Evolutionary conservation across 225 moss, liverwort and hornwort genomes (phyloP).

Genomic region (Pseudoscleropodium purum): DNA sequence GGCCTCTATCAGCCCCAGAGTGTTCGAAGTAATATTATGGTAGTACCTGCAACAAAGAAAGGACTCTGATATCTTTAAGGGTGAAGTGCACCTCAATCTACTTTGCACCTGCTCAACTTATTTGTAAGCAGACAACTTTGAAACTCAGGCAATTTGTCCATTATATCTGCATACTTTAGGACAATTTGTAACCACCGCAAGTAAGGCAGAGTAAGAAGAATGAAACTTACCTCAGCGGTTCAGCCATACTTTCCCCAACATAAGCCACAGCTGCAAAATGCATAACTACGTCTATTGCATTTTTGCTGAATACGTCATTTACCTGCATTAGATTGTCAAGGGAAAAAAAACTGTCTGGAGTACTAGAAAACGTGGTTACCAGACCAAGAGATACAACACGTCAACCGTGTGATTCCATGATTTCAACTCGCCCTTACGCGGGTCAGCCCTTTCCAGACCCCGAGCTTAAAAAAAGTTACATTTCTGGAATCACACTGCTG

Average conservation of each 20-base stretch:
- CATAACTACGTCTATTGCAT: constrained; percentile 84
- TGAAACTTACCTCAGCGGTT: constrained; percentile 55
- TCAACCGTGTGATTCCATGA: neutral
- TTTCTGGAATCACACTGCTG: neutral
- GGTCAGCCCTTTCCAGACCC: neutral
- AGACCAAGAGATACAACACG: neutral
- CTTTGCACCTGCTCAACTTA: neutral
- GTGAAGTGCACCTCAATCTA: neutral
- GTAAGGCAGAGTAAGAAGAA: neutral
- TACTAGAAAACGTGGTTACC: neutral
- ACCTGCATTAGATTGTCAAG: constrained; percentile 57
- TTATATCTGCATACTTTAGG: neutral
- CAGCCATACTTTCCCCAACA: constrained; percentile 87
- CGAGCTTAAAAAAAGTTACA: neutral
- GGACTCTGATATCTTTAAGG: neutral
- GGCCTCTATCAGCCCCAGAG: constrained; percentile 67
- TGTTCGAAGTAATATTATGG: constrained; percentile 88
- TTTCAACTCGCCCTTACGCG: neutral
- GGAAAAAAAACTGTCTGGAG: neutral
- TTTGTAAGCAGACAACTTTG: neutral
- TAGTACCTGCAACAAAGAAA: constrained; percentile 54
- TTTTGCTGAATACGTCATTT: constrained; percentile 64
- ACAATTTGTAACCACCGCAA: neutral
- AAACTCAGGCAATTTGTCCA: neutral
- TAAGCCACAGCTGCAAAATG: constrained; percentile 96